Conservation (phyloP, 345 rosid genomes). For the Salix brachista region DNA sequence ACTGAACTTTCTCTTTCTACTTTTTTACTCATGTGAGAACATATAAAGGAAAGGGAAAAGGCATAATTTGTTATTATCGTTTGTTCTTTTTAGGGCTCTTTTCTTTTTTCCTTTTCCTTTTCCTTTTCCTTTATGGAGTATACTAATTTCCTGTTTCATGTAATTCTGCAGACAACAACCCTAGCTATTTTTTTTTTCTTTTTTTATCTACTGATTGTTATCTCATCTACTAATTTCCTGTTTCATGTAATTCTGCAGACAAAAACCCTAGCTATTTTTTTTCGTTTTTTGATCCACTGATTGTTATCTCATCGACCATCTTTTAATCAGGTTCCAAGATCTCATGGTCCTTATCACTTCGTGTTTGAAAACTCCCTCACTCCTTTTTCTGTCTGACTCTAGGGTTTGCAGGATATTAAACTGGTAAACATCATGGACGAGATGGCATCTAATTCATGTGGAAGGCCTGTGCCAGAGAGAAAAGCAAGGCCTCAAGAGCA, state of each 20-base stretch:
- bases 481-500: constrained; percentile 30
- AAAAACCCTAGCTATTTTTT: not conserved
- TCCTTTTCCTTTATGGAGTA: not conserved
- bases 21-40: constrained; percentile 12
- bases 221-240: not conserved
- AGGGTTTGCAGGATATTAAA: constrained; percentile 28
- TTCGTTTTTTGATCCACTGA: not conserved
- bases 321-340: not conserved
- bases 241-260: not conserved
- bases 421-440: constrained; percentile 24
- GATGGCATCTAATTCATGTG: constrained; percentile 12
- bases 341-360: not conserved
- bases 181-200: not conserved
- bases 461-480: constrained; percentile 23
- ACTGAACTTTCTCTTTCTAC: constrained; percentile 13
- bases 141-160: not conserved
- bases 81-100: constrained; percentile 3
- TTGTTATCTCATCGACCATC: not conserved
- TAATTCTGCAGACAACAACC: not conserved
- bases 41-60: constrained; percentile 14
- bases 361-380: too few species aligned
- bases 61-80: constrained; percentile 19
- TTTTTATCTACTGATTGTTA: not conserved
- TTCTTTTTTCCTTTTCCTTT: not conserved
- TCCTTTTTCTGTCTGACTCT: constrained; percentile 1